phyloP scores from a whole-genome alignment of 129 eudicot species.

The Oenanthe sinensis region DNA sequence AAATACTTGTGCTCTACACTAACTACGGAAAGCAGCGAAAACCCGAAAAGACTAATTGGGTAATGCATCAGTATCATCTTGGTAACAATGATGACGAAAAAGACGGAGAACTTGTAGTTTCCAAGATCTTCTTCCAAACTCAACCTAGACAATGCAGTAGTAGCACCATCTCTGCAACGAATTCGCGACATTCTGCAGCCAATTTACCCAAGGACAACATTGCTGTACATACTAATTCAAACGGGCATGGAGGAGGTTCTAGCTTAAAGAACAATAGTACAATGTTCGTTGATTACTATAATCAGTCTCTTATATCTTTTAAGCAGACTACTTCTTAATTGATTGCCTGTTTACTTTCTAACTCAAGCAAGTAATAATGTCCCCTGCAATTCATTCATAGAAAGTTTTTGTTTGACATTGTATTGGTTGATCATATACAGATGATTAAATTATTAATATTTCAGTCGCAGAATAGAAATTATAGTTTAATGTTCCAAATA shows the following conservation, averaged over 20 bases:
- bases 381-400: background rate
- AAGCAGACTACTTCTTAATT: conserved; percentile 10
- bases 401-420: background rate
- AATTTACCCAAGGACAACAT: background rate
- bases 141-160: conserved; percentile 61
- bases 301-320: conserved; percentile 28
- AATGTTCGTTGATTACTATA: conserved; percentile 23
- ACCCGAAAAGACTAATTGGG: conserved; percentile 74
- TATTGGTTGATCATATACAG: background rate
- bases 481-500: too few species aligned
- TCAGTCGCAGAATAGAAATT: background rate
- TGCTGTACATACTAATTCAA: conserved; percentile 9
- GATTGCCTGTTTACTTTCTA: background rate
- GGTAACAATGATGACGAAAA: conserved; percentile 66
- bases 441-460: background rate
- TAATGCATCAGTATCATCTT: conserved; percentile 73
- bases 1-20: conserved; percentile 65
- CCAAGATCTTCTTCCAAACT: conserved; percentile 67
- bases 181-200: background rate
- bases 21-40: conserved; percentile 61
- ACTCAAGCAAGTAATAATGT: background rate
- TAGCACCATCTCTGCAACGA: conserved; percentile 12
- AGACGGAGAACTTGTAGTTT: conserved; percentile 65
- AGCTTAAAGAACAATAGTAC: conserved; percentile 3
- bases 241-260: conserved; percentile 9